Percentiles rank a stretch among this genome's conserved stretches.
phyloP scores from a whole-genome alignment of 495 filamentous ascomycete species.

The Daldinia childiae region DNA sequence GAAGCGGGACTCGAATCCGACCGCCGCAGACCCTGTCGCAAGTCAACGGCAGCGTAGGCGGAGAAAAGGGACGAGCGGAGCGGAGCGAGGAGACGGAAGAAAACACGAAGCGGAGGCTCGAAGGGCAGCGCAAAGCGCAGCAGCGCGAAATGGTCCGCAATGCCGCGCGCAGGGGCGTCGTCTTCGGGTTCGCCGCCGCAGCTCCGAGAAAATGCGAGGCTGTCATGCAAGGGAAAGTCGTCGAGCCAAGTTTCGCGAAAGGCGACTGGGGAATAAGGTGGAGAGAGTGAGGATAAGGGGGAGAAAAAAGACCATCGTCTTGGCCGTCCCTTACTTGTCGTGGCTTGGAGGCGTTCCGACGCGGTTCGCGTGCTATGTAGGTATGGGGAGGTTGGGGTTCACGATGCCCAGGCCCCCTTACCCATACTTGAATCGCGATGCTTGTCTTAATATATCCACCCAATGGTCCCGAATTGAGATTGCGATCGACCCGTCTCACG shows the following conservation, averaged over 20 bases:
- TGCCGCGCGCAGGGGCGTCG: conserved; percentile 56
- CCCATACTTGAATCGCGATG: neutral
- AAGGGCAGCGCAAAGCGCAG: conserved; percentile 41
- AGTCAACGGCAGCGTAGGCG: conserved; percentile 56
- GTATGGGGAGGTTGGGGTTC: neutral
- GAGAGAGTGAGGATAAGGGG: conserved; percentile 40
- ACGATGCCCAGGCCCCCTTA: neutral
- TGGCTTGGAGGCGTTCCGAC: no score
- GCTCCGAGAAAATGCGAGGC: conserved; percentile 38
- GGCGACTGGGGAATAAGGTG: conserved; percentile 59
- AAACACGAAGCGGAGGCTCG: conserved; percentile 30
- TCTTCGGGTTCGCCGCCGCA: conserved; percentile 52
- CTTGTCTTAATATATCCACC: conserved; percentile 10
- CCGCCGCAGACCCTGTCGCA: conserved; percentile 51
- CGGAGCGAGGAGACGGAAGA: conserved; percentile 50
- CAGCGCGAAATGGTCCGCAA: conserved; percentile 56
- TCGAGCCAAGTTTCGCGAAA: conserved; percentile 57
- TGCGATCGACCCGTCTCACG: conserved; percentile 30
- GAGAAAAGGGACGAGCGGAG: conserved; percentile 55
- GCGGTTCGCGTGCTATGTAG: neutral
- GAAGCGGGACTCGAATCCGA: conserved; percentile 43
- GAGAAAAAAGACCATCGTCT: neutral
- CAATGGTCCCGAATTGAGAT: conserved; percentile 13
- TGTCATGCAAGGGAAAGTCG: conserved; percentile 54
- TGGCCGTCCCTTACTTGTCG: neutral